Base-by-base conservation (phyloP, 2,329 filamentous ascomycete genomes). In the Monosporascus cannonballus region DNA sequence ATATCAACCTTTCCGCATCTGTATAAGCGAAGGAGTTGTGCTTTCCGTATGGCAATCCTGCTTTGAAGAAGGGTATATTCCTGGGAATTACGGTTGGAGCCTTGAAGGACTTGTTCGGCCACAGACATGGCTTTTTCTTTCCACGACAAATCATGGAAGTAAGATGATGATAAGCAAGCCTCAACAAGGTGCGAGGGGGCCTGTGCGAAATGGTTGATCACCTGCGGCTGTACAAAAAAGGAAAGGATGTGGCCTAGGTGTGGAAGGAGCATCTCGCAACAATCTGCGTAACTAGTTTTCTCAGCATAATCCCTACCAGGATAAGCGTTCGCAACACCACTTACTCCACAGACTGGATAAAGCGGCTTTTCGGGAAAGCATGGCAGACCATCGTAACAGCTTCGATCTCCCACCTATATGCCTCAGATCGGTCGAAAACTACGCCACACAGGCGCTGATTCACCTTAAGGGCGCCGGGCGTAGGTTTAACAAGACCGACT, bases 101-200 rank as follows among this genome's bases (percentile, higher is more conserved):
- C 18, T 15, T 15, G 25, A 15, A 37, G 17, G 8, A 38, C 38
- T 22, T 41, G 6, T 7, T 36, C 20, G 15, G 46, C 38, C 7
- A 45, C 5, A 17, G 18, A 36, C 11, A 48, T 44, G 8, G 17
- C 37, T 18, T 27, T 48, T 7, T 8, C 6, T 42, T 54, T 54
- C 52, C 49, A 54, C 6, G 38, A 22, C 11, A 42, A 48, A 3
- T 54, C 46, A 2, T 47, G 37, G 24, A 54, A 46, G 42, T 51
- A 54, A 6, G 49, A 54, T 18, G 41, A 25, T 5, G 47, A 54
- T 18, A 54, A 36, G 24, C 47, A 51, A 25, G 39, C 25, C 25
- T 54, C 46, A 6, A 51, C 18, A 24, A 54, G 30, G 30, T 54
- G 46, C 30, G 34, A 22, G 22, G 51, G 39, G 37, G 30, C 2